Evolutionary conservation across 2,329 filamentous ascomycete genomes (phyloP).

Genomic region (Pseudophaeomoniella oleicola): DNA sequence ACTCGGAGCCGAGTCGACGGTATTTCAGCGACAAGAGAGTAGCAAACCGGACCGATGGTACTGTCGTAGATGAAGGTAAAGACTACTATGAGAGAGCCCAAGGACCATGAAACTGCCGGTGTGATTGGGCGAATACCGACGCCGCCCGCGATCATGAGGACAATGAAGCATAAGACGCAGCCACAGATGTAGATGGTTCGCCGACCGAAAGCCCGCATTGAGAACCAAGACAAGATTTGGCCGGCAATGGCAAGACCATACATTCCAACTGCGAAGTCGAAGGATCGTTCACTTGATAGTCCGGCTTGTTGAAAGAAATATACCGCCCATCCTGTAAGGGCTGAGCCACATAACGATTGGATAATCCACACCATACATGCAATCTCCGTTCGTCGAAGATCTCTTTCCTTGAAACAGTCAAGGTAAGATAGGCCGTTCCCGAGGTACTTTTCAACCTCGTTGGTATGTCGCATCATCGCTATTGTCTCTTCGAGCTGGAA

Average conservation of each 20-base stretch:
- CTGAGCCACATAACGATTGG: constrained; percentile 18
- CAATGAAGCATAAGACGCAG: constrained; percentile 14
- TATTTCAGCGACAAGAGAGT: constrained; percentile 37
- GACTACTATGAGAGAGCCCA: constrained; percentile 31
- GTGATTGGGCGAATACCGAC: constrained; percentile 25
- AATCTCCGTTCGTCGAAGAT: constrained; percentile 21
- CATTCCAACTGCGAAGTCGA: constrained; percentile 21
- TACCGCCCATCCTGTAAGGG: constrained; percentile 17
- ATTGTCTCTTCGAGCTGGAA: constrained; percentile 34
- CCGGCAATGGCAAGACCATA: constrained; percentile 18
- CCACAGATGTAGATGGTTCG: constrained; percentile 21
- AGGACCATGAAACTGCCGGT: constrained; percentile 13
- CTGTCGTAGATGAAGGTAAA: constrained; percentile 40
- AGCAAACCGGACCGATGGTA: constrained; percentile 38
- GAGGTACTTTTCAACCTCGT: constrained; percentile 22
- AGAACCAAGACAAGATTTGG: constrained; percentile 17
- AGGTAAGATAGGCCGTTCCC: constrained; percentile 16
- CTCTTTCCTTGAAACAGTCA: constrained; percentile 21
- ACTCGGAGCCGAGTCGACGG: constrained; percentile 37
- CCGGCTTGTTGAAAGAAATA: constrained; percentile 23
- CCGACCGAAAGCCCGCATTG: constrained; percentile 19
- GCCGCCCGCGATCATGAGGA: constrained; percentile 17
- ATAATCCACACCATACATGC: constrained; percentile 15
- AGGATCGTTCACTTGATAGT: constrained; percentile 22
- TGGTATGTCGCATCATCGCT: constrained; percentile 43